Conservation (phyloP, 495 filamentous ascomycete species). For the Chaetomidium leptoderma region DNA sequence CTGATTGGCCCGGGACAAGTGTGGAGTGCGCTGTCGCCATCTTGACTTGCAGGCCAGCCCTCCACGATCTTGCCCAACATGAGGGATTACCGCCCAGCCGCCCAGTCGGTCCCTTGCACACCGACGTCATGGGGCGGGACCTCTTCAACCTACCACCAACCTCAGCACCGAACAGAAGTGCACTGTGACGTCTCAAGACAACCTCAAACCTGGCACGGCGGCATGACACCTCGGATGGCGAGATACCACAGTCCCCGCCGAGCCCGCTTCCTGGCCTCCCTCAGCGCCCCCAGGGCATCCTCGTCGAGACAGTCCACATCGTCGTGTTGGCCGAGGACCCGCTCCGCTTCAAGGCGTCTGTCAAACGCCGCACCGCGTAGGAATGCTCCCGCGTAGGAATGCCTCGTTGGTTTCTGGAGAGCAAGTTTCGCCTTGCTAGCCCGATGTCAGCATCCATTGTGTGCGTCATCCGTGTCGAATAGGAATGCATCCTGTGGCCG, state of each 20-base stretch:
- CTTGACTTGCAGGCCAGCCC: not conserved
- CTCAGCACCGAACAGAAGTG: not conserved
- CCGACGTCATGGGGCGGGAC: slow-evolving; percentile 21
- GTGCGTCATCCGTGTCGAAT: slow-evolving; percentile 11
- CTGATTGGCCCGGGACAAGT: not conserved
- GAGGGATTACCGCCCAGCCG: not conserved
- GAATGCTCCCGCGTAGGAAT: not conserved
- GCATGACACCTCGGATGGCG: not conserved
- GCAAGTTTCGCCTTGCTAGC: not conserved
- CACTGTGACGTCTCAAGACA: slow-evolving; percentile 15
- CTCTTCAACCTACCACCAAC: not conserved
- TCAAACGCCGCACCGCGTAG: too few species aligned
- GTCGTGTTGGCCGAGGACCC: not conserved
- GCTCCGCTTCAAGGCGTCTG: not conserved
- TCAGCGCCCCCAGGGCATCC: not conserved
- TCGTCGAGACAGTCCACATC: too few species aligned
- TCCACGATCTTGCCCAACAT: not conserved
- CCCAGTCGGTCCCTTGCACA: not conserved
- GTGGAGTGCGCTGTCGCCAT: slow-evolving; percentile 1
- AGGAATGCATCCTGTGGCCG: not conserved
- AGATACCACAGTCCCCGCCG: not conserved
- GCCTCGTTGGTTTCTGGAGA: not conserved
- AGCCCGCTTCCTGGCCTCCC: not conserved
- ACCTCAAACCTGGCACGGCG: slow-evolving; percentile 10
- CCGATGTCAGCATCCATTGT: not conserved